phyloP scores from a whole-genome alignment of 768 basidiomycete species.

The Favolaschia claudopus region DNA sequence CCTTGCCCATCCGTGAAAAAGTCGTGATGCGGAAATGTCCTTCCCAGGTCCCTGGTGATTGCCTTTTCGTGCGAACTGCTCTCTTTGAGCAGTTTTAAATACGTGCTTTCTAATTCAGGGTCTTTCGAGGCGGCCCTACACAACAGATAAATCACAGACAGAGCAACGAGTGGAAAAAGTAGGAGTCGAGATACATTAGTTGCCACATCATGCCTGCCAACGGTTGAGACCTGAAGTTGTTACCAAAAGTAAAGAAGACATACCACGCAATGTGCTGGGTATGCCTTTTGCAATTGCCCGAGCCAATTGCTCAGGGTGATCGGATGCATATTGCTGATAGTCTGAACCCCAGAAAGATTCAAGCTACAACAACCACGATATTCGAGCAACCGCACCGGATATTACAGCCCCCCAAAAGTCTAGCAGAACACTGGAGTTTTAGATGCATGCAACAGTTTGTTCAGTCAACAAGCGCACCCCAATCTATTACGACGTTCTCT shows the following conservation, averaged over 20 bases:
- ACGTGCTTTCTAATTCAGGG: constrained; percentile 80
- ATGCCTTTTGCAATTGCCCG: constrained; percentile 93
- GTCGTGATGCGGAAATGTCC: constrained; percentile 97
- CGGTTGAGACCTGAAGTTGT: neutral
- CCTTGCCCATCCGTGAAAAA: constrained; percentile 96
- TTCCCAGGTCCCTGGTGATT: constrained; percentile 90
- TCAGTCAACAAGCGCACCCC: constrained; percentile 59
- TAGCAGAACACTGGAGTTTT: constrained; percentile 40
- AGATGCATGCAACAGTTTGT: neutral
- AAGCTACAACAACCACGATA: neutral
- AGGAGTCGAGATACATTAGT: constrained; percentile 88
- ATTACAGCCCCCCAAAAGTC: constrained; percentile 97
- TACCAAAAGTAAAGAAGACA: neutral
- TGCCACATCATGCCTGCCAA: constrained; percentile 85
- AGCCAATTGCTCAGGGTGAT: constrained; percentile 79
- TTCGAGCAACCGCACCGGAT: constrained; percentile 60
- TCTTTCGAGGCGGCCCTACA: constrained; percentile 94
- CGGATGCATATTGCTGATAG: constrained; percentile 87
- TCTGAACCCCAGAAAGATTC: constrained; percentile 59
- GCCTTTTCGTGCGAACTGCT: constrained; percentile 92
- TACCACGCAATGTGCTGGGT: constrained; percentile 81
- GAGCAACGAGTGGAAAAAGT: constrained; percentile 17
- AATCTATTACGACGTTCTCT: constrained; percentile 64
- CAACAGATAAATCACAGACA: constrained; percentile 11
- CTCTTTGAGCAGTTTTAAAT: constrained; percentile 83